These are phyloP conservation scores for Perkinsus chesapeaki DNA, from an alignment of 169 alveolate species.

Conservation along the genomic window DNA sequence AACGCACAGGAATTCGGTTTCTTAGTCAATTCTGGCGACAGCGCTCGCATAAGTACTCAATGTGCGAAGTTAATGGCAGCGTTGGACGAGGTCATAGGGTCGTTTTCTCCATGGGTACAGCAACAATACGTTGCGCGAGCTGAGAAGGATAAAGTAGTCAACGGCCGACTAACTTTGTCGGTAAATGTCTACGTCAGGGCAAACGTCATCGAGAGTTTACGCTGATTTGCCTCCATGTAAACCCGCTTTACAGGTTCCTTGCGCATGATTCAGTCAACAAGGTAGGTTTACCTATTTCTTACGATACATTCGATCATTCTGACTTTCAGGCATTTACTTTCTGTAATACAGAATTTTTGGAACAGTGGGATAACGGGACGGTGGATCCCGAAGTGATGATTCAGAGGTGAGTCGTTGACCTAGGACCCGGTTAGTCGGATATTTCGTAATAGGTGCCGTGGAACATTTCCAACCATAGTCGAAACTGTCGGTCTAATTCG, in stretches of 20 bases:
- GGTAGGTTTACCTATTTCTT: neutral
- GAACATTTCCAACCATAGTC: neutral
- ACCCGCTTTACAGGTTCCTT: neutral
- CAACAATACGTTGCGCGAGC: neutral
- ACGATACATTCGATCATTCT: neutral
- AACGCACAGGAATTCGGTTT: no score
- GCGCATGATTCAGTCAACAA: neutral
- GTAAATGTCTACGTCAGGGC: neutral
- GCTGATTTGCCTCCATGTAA: neutral
- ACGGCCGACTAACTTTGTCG: neutral
- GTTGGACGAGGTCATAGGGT: neutral
- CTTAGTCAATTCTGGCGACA: neutral
- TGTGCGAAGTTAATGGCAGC: neutral
- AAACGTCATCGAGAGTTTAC: neutral
- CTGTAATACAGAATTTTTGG: neutral
- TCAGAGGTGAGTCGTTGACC: neutral
- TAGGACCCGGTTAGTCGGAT: neutral
- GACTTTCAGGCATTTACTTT: neutral
- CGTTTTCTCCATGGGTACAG: neutral
- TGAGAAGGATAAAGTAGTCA: neutral
- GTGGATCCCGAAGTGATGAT: neutral
- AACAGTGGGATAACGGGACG: neutral
- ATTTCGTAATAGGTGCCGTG: neutral
- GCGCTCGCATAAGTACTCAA: neutral
- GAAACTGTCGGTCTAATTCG: neutral